phyloP scores from a whole-genome alignment of 768 basidiomycete genomes.

The Leccinum imitatum region DNA sequence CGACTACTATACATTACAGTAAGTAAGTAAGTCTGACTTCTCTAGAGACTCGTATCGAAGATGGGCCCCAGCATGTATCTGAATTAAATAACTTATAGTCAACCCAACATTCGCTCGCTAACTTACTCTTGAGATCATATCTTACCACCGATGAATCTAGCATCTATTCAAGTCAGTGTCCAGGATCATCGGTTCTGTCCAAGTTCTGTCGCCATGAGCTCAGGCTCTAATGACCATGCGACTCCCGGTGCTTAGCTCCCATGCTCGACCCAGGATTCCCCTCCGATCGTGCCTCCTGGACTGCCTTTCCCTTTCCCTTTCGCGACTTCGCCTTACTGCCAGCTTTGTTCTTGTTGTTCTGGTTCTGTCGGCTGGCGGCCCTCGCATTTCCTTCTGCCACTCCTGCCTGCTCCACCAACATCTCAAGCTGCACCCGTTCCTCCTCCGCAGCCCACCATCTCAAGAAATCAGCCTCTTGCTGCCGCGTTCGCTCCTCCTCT shows the following conservation, averaged over 20 bases:
- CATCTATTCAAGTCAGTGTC: neutral
- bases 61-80: too few relatives aligned
- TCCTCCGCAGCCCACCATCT: constrained; percentile 90
- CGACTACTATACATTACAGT: too few relatives aligned
- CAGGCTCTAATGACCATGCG: neutral
- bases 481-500: constrained; percentile 69
- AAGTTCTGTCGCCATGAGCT: too few relatives aligned
- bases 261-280: neutral
- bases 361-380: neutral
- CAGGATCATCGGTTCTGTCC: neutral
- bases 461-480: constrained; percentile 77
- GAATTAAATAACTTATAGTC: neutral
- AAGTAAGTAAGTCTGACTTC: too few relatives aligned
- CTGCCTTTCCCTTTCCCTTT: constrained; percentile 14
- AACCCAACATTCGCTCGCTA: neutral
- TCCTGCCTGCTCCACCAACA: constrained; percentile 10
- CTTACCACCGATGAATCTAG: neutral
- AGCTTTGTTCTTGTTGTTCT: constrained; percentile 2
- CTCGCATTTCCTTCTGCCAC: neutral
- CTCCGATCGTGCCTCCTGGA: neutral
- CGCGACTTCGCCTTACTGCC: constrained; percentile 4
- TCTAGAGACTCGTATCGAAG: too few relatives aligned
- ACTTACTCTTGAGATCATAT: neutral
- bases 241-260: constrained; percentile 4
- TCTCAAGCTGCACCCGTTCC: constrained; percentile 59